phyloP scores from a whole-genome alignment of 2,329 filamentous ascomycete species.

The Annulohypoxylon truncatum region DNA sequence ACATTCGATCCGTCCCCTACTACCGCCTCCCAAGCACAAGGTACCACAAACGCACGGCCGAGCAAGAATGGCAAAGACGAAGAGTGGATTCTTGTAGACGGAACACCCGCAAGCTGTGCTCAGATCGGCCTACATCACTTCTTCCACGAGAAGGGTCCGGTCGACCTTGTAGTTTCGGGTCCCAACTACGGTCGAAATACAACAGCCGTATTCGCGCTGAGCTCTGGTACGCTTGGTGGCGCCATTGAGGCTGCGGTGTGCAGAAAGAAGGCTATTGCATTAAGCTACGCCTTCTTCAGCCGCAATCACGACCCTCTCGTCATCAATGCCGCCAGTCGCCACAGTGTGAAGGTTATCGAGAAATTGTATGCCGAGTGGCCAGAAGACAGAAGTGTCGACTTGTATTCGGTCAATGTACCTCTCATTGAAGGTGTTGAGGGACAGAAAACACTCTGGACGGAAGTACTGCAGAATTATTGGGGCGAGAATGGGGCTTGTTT shows the following conservation, averaged over 20 bases:
- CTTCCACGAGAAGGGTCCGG: constrained; percentile 75
- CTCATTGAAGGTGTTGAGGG: constrained; percentile 79
- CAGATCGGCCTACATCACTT: constrained; percentile 87
- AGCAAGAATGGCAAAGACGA: constrained; percentile 65
- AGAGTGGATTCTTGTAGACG: constrained; percentile 85
- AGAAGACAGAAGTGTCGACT: constrained; percentile 72
- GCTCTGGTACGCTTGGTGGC: constrained; percentile 80
- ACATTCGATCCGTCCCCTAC: constrained; percentile 53
- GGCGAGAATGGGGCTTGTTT: constrained; percentile 84
- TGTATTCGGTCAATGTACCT: constrained; percentile 95
- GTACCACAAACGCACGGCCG: constrained; percentile 69
- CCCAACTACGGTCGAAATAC: constrained; percentile 88
- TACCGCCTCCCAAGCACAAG: constrained; percentile 63
- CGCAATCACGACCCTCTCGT: constrained; percentile 84
- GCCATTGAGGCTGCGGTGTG: constrained; percentile 83
- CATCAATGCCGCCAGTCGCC: constrained; percentile 79
- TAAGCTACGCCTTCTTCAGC: constrained; percentile 91
- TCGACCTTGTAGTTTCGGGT: constrained; percentile 82
- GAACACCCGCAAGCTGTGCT: constrained; percentile 82
- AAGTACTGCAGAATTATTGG: constrained; percentile 94
- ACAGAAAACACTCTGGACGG: constrained; percentile 82
- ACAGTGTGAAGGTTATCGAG: constrained; percentile 82
- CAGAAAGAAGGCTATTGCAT: constrained; percentile 76
- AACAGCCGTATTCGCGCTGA: constrained; percentile 81
- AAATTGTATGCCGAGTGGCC: constrained; percentile 81